Evolutionary conservation across 2,329 filamentous ascomycete genomes (phyloP), one percentile per base, ranked within the genome.

Genomic region (Xylaria sp.): DNA sequence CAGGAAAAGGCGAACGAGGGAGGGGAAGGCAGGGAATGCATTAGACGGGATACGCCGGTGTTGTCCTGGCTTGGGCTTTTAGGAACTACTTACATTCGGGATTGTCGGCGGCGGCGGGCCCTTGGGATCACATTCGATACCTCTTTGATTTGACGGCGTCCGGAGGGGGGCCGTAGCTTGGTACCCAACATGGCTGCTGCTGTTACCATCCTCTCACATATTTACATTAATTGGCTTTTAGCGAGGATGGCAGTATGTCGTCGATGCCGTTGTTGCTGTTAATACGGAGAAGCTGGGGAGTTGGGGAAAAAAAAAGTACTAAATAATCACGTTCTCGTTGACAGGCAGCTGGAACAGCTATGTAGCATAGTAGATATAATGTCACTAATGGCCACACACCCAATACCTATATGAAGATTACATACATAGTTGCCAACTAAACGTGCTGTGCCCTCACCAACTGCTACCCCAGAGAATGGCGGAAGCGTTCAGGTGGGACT

Each of bases 91-190:
- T n/a, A n/a, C n/a, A 24, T 39, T 47, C 40, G 52, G 29, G 48
- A 38, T 7, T 40, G 42, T 55, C 34, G 13, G 48, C 39, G 48
- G 41, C 7, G 29, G 42, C 53, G 34, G 13, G 48, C 39, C 4
- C 37, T 44, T 57, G 48, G 52, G 48, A 52, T 26, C 17, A 22
- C 20, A 56, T 50, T 62, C 55, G 60, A 63, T 63, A 63, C 60
- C 58, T 61, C 56, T 61, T 63, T 63, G 56, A 44, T 60, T 61
- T 52, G 44, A 51, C 40, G 57, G 57, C 52, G 57, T 55, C 53
- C 21, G 40, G 53, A 37, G 18, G 17, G 11, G 18, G 22, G 24
- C 17, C 34, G 9, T 7, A 16, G 9, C 21, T 13, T 24, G 38
- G 34, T 19, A n/a, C 24, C 4, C 37, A 19, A 13, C 17, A 17